Conservation (phyloP, 2,329 filamentous ascomycete species). For the Ascochyta fabae region DNA sequence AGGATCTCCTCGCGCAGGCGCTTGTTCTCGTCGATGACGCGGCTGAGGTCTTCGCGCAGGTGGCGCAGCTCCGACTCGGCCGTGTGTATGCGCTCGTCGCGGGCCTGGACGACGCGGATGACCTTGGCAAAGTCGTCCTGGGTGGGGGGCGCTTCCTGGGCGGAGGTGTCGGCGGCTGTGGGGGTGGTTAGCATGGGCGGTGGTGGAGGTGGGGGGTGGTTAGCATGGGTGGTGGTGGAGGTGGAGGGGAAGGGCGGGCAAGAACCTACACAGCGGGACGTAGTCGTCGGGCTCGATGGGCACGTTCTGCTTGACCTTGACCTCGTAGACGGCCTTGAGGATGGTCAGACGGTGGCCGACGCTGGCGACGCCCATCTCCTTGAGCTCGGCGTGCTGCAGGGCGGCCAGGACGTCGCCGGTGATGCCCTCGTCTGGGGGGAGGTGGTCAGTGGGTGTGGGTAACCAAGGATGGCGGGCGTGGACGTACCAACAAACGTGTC, state of each 20-base stretch:
- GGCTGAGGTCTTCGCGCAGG: constrained; percentile 63
- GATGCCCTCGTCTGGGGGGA: constrained; percentile 83
- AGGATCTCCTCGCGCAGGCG: constrained; percentile 89
- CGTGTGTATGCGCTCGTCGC: constrained; percentile 86
- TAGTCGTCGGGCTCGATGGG: constrained; percentile 93
- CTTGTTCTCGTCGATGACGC: constrained; percentile 78
- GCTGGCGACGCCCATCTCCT: constrained; percentile 91
- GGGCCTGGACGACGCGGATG: constrained; percentile 84
- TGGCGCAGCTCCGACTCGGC: constrained; percentile 84
- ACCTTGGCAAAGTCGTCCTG: constrained; percentile 92
- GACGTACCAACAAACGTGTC: constrained; percentile 80
- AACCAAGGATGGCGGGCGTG: not conserved
- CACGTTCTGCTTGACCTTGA: constrained; percentile 92
- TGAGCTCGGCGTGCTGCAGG: constrained; percentile 89
- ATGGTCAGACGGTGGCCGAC: constrained; percentile 95
- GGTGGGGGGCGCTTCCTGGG: constrained; percentile 83
- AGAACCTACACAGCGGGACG: constrained; percentile 79
- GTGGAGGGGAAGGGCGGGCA: not conserved
- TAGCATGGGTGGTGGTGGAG: not conserved
- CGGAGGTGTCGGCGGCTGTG: constrained; percentile 81
- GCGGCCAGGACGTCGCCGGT: constrained; percentile 89
- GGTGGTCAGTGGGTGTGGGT: not conserved
- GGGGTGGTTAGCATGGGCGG: no score
- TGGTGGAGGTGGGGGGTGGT: not conserved
- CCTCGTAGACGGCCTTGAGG: constrained; percentile 93